These are phyloP conservation scores for Boletus fagicola DNA, from an alignment of 768 basidiomycete genomes.

Conservation along the genomic window DNA sequence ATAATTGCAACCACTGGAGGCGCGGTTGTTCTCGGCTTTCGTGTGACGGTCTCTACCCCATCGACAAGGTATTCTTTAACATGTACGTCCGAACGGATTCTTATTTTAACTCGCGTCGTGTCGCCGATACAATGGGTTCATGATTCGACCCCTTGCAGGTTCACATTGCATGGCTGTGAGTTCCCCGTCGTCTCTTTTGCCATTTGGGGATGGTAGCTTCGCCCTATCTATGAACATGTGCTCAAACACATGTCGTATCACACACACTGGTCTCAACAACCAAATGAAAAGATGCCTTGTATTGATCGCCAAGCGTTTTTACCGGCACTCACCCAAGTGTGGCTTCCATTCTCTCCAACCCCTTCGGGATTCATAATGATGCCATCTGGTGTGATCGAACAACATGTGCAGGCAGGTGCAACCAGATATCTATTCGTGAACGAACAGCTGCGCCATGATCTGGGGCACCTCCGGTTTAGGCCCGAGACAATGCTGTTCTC, in stretches of 20 bases:
- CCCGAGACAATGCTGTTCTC: slow-evolving; percentile 17
- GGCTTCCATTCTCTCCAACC: slow-evolving; percentile 27
- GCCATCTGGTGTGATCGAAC: slow-evolving; percentile 23
- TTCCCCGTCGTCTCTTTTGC: slow-evolving; percentile 24
- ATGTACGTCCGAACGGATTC: neutral
- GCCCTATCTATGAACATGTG: slow-evolving; percentile 14
- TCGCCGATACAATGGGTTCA: neutral
- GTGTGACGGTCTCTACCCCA: neutral
- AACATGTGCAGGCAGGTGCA: slow-evolving; percentile 14
- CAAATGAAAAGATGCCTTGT: slow-evolving; percentile 27
- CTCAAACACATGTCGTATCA: slow-evolving; percentile 21
- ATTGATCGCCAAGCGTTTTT: slow-evolving; percentile 21
- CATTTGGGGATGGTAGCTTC: slow-evolving; percentile 16
- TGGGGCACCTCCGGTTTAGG: slow-evolving; percentile 11
- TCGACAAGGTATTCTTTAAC: neutral
- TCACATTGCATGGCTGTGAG: slow-evolving; percentile 8
- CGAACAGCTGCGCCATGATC: slow-evolving; percentile 16
- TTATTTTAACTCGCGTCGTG: neutral
- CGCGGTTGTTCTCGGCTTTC: neutral
- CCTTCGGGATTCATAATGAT: slow-evolving; percentile 20
- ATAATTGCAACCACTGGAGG: neutral
- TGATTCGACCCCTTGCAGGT: slow-evolving; percentile 6
- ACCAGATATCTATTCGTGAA: slow-evolving; percentile 11
- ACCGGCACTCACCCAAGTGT: slow-evolving; percentile 7
- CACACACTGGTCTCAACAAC: slow-evolving; percentile 4